Base-by-base conservation (phyloP, 2,329 filamentous ascomycete genomes). In the Colletotrichum chlorophyti region DNA sequence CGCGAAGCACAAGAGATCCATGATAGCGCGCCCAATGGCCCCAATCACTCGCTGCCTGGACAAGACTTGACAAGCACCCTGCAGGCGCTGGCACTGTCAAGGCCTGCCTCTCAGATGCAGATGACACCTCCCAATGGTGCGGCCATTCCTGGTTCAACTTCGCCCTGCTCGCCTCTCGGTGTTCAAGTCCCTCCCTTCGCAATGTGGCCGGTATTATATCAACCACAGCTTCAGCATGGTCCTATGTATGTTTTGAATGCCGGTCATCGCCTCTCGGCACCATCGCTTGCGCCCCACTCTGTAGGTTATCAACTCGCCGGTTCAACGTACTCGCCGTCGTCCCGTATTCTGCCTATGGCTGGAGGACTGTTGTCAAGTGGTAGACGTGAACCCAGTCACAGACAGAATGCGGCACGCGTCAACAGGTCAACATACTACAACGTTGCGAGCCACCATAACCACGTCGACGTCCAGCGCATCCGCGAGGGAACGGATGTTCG, bases 401-500 rank as follows among this genome's bases (percentile, higher is more conserved):
- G 82, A 46, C 79, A 84, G 58, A 77, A 81, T 65, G 78, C 79
- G 21, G 72, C 76, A 55, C 73, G 80, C 19, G 70, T 82, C 34
- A 71, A 72, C 42, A 68, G 82, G 63, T 74, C 79, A 11, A 69
- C 77, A n/a, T 77, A 78, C 53, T 78, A 78, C 64, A 81, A 76
- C 53, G 72, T 76, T 5, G 71, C 77, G 2, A 78, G 78, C 26
- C 80, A 85, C 59, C 84, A 87, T 65, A 89, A 88, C 55, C 79
- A 85, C 21, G 86, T 89, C 5, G 85, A 88, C 60, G 78, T 85
- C 43, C 74, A 76, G 53, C 79, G 81, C n/a, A 88, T 88, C 64
- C 76, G 79, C 15, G 79, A 85, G 14, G 90, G 90, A 9, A 83
- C 84, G 41, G 90, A 93, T 69, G 89, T 92, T 58, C 84, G 90